These are phyloP conservation scores for Hypoxylon subgilvum DNA, from an alignment of 495 filamentous ascomycete genomes.

Conservation along the genomic window DNA sequence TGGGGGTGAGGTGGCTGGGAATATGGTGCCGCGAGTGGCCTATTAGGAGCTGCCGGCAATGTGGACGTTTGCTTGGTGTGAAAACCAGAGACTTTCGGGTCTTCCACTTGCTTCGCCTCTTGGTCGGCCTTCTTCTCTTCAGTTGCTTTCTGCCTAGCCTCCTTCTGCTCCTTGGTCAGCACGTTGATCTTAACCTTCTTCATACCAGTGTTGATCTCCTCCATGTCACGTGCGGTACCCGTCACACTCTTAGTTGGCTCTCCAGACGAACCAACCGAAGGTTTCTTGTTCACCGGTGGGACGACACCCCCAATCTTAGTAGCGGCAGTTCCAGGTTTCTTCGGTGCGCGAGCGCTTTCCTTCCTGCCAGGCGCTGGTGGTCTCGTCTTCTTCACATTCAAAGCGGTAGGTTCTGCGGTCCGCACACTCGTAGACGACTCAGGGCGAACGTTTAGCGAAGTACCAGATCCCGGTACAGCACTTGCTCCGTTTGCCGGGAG, in stretches of 20 bases:
- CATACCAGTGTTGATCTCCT: conserved; percentile 69
- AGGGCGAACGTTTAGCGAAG: conserved; percentile 47
- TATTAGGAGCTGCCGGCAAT: not conserved
- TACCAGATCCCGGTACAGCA: conserved; percentile 43
- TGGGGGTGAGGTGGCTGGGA: conserved; percentile 14
- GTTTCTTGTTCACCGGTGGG: conserved; percentile 15
- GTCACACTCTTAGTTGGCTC: conserved; percentile 10
- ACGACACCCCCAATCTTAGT: conserved; percentile 48
- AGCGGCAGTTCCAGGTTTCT: conserved; percentile 54
- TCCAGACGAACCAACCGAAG: conserved; percentile 1
- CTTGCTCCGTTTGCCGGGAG: conserved; percentile 21
- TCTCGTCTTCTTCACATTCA: conserved; percentile 55
- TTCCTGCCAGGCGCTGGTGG: conserved; percentile 50
- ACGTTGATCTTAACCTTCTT: conserved; percentile 79
- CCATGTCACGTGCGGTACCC: conserved; percentile 53
- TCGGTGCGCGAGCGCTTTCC: conserved; percentile 43
- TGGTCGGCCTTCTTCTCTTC: conserved; percentile 27
- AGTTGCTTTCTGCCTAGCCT: conserved; percentile 52
- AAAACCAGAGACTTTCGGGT: not conserved
- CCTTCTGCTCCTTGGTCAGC: conserved; percentile 72
- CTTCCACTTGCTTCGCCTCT: not conserved
- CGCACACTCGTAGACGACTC: conserved; percentile 47
- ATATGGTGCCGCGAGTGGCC: not conserved
- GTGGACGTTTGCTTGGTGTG: conserved; percentile 4
- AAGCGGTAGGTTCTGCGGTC: conserved; percentile 32